Evolutionary conservation across 1,284 basidiomycete genomes (phyloP).

Genomic region (Bondarzewia mesenterica): DNA sequence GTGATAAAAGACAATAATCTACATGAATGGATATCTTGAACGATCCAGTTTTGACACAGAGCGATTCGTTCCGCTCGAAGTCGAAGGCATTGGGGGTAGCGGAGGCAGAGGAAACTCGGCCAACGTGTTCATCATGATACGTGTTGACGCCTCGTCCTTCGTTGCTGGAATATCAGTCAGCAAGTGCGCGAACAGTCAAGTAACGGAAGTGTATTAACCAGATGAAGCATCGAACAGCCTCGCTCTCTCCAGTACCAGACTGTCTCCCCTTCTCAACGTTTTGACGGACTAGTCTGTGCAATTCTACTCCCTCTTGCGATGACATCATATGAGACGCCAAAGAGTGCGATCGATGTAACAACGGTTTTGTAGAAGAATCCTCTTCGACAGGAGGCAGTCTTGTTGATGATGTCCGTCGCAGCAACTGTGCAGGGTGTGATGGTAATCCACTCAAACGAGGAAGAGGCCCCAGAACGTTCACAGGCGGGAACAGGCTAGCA

Average conservation of each 20-base stretch:
- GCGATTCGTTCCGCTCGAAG: slow-evolving; percentile 8
- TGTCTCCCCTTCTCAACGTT: slow-evolving; percentile 27
- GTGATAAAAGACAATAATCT: neutral
- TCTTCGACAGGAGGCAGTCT: neutral
- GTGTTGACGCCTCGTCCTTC: slow-evolving; percentile 14
- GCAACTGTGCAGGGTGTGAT: neutral
- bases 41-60: slow-evolving; percentile 27
- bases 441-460: neutral
- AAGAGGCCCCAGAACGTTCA: slow-evolving; percentile 3
- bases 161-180: slow-evolving; percentile 2
- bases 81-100: slow-evolving; percentile 29
- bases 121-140: slow-evolving; percentile 20
- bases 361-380: neutral
- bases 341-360: slow-evolving; percentile 16
- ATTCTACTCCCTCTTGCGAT: neutral
- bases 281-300: slow-evolving; percentile 11
- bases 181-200: neutral
- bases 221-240: slow-evolving; percentile 25
- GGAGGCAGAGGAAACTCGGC: slow-evolving; percentile 34
- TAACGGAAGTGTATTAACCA: slow-evolving; percentile 10
- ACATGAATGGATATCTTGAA: slow-evolving; percentile 21
- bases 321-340: slow-evolving; percentile 7
- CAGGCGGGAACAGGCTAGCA: neutral
- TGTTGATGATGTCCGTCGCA: neutral
- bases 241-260: slow-evolving; percentile 42